phyloP scores from a whole-genome alignment of 2,329 filamentous ascomycete genomes.

The Cryphonectria japonica region DNA sequence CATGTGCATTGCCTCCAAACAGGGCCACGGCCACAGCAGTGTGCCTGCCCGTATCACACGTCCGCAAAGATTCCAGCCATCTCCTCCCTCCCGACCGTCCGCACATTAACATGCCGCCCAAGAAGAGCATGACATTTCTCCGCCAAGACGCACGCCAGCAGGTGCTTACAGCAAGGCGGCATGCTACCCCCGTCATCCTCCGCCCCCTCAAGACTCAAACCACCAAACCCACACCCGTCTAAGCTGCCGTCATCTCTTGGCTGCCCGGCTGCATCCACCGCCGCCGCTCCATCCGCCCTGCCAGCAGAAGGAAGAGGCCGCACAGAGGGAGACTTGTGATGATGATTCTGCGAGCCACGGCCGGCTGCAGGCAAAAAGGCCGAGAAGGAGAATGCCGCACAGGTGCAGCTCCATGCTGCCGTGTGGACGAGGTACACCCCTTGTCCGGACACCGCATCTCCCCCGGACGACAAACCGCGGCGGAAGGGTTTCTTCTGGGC shows the following conservation, averaged over 20 bases:
- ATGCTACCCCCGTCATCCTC: conserved; percentile 31
- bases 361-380: conserved; percentile 56
- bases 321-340: conserved; percentile 1
- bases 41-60: conserved; percentile 35
- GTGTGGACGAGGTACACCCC: conserved; percentile 72
- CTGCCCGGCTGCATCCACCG: conserved; percentile 6
- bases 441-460: conserved; percentile 17
- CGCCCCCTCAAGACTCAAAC: conserved; percentile 46
- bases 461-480: background rate
- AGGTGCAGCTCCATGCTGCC: conserved; percentile 84
- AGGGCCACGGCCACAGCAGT: background rate
- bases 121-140: conserved; percentile 66
- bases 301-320: conserved; percentile 4
- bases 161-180: conserved; percentile 79
- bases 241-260: conserved; percentile 10
- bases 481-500: conserved; percentile 40
- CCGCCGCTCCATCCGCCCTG: conserved; percentile 11
- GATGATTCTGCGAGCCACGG: conserved; percentile 19
- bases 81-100: conserved; percentile 63
- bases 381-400: conserved; percentile 79
- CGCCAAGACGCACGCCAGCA: conserved; percentile 80
- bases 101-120: conserved; percentile 58
- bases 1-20: background rate
- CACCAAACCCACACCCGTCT: conserved; percentile 50
- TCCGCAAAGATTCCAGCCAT: conserved; percentile 70